Conservation (phyloP, 495 filamentous ascomycete genomes). For the Aspergillus panamensis region DNA sequence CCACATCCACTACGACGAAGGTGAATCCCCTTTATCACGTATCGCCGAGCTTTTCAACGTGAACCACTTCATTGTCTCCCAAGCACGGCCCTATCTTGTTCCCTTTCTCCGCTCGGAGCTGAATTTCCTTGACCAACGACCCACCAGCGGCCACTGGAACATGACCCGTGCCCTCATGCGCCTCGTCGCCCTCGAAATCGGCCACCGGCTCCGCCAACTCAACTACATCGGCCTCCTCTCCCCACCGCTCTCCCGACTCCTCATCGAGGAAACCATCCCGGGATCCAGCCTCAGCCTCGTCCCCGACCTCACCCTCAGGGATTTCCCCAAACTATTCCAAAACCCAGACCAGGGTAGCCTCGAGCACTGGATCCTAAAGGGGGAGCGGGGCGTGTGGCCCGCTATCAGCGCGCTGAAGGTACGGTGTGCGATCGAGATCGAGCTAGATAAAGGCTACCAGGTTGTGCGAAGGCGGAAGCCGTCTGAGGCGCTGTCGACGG, state of each 20-base stretch:
- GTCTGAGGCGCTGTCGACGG: conserved; percentile 24
- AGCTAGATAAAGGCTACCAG: conserved; percentile 81
- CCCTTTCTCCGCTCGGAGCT: conserved; percentile 82
- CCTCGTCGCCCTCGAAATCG: conserved; percentile 69
- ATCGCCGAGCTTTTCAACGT: conserved; percentile 94
- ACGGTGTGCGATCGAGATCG: conserved; percentile 81
- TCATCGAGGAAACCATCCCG: conserved; percentile 85
- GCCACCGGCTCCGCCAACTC: conserved; percentile 78
- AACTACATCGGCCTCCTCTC: conserved; percentile 75
- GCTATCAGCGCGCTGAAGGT: conserved; percentile 80
- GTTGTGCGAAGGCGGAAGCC: conserved; percentile 61
- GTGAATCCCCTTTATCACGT: conserved; percentile 74
- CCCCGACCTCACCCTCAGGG: conserved; percentile 66
- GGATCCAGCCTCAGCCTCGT: conserved; percentile 78
- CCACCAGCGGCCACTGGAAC: conserved; percentile 52
- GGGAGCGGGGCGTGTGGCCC: conserved; percentile 89
- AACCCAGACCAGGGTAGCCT: conserved; percentile 72
- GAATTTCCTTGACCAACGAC: conserved; percentile 65
- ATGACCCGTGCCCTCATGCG: conserved; percentile 62
- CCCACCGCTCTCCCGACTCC: conserved; percentile 62
- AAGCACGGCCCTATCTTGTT: conserved; percentile 90
- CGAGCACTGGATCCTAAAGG: conserved; percentile 80
- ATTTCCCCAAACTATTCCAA: conserved; percentile 74
- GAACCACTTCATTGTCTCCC: conserved; percentile 96
- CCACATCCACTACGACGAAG: conserved; percentile 64